Conservation (phyloP, 768 basidiomycete species). For the Boletus rubropictus region DNA sequence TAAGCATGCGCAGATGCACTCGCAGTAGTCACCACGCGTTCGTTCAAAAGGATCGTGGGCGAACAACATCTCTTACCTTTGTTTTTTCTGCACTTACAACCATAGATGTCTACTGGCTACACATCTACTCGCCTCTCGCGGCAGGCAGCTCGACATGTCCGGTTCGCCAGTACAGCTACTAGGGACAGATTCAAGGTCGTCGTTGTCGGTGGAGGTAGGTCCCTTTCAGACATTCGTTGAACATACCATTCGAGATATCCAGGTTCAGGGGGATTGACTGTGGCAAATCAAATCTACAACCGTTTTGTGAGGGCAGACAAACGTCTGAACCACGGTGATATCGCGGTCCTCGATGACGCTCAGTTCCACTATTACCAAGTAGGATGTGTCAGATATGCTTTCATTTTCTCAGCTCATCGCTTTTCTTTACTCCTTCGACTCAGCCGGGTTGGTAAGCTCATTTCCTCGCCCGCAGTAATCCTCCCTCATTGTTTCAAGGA, state of each 20-base stretch:
- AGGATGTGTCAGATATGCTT: slow-evolving; percentile 5
- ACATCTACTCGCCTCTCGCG: slow-evolving; percentile 6
- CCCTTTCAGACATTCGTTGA: neutral
- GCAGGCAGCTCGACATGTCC: slow-evolving; percentile 6
- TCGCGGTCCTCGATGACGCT: slow-evolving; percentile 80
- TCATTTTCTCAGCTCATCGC: slow-evolving; percentile 1
- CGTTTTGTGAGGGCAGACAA: slow-evolving; percentile 69
- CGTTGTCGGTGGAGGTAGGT: slow-evolving; percentile 79
- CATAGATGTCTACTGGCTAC: slow-evolving; percentile 5
- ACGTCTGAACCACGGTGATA: slow-evolving; percentile 63
- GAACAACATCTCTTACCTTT: neutral
- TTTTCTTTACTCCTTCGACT: neutral
- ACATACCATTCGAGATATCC: slow-evolving; percentile 7
- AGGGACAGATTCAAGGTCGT: slow-evolving; percentile 73
- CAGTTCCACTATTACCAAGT: slow-evolving; percentile 84
- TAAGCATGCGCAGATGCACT: neutral
- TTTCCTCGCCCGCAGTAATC: neutral
- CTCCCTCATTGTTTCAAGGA: slow-evolving; percentile 46
- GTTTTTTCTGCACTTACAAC: neutral
- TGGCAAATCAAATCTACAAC: slow-evolving; percentile 84
- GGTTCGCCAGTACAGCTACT: slow-evolving; percentile 22
- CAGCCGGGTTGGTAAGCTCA: slow-evolving; percentile 82
- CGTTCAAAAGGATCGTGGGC: neutral
- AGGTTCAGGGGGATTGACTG: slow-evolving; percentile 80
- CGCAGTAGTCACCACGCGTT: slow-evolving; percentile 6